Conservation (phyloP, 23 red algal species). For the Cyanidioschyzon merolae region DNA sequence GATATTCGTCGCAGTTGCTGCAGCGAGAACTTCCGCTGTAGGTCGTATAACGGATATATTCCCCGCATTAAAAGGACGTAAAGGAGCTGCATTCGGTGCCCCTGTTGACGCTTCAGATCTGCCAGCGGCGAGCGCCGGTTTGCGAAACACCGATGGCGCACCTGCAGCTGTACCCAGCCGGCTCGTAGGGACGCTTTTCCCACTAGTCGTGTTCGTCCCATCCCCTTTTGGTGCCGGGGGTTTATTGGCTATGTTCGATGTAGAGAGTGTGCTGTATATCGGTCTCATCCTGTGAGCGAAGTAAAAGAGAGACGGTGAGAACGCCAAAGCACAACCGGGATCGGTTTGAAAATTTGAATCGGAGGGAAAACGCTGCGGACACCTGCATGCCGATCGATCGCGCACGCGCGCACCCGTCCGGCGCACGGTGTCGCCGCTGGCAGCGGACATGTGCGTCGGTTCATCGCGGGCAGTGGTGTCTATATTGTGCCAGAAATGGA, state of each 20-base stretch:
- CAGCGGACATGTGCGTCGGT: no score
- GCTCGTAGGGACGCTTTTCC: background rate
- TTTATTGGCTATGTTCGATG: background rate
- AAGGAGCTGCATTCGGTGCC: background rate
- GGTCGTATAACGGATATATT: constrained; percentile 6
- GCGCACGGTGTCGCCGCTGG: no score
- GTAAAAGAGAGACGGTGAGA: background rate
- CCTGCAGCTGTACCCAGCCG: background rate
- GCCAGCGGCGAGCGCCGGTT: background rate
- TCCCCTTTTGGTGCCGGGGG: background rate
- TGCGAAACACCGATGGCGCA: background rate
- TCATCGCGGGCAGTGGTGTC: no score
- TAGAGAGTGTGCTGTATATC: background rate
- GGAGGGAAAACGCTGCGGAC: background rate
- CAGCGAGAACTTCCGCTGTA: background rate
- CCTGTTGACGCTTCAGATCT: background rate
- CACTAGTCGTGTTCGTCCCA: background rate
- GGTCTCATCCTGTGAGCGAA: background rate
- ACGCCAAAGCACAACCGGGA: background rate
- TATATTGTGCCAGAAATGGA: no score
- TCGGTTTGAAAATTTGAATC: background rate
- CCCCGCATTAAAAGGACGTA: constrained; percentile 3
- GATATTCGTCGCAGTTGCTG: background rate
- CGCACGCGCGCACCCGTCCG: no score
- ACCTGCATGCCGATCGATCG: no score